Evolutionary conservation across 306 rosid genomes (phyloP).

Genomic region (Quercus bicolor): DNA sequence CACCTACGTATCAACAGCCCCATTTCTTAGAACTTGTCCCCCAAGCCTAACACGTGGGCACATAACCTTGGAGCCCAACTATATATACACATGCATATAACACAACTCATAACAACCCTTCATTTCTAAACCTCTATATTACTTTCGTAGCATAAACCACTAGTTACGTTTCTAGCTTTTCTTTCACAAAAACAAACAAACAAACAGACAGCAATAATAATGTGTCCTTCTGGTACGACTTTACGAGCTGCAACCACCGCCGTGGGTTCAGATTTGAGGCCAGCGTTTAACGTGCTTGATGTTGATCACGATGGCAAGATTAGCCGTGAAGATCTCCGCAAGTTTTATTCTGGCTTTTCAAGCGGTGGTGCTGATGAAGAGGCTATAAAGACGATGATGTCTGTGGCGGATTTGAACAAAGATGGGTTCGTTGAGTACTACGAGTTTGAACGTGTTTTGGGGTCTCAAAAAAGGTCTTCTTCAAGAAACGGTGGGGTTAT

Average conservation of each 20-base stretch:
- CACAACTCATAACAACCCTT: background rate
- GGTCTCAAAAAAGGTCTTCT: constrained; percentile 9
- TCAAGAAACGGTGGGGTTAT: constrained; percentile 37
- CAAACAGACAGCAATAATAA: background rate
- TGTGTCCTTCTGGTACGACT: constrained; percentile 60
- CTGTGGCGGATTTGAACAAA: constrained; percentile 67
- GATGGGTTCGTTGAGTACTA: constrained; percentile 87
- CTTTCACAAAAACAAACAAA: background rate
- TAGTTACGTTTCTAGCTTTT: background rate
- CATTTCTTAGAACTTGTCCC: background rate
- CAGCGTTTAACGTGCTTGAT: constrained; percentile 77
- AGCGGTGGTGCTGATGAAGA: constrained; percentile 43
- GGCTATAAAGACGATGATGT: constrained; percentile 60
- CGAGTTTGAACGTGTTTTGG: constrained; percentile 75
- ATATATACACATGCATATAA: background rate
- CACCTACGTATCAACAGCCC: background rate
- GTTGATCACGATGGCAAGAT: constrained; percentile 77
- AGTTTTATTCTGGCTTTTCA: constrained; percentile 43
- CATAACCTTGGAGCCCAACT: background rate
- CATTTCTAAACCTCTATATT: background rate
- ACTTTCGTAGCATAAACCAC: background rate
- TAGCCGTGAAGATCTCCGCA: constrained; percentile 70
- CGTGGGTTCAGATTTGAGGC: constrained; percentile 35
- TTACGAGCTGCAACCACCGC: background rate
- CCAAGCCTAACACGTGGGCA: background rate